Evolutionary conservation across 192 early-diverging fungal species (phyloP).

Genomic region (Coemansia sp.): DNA sequence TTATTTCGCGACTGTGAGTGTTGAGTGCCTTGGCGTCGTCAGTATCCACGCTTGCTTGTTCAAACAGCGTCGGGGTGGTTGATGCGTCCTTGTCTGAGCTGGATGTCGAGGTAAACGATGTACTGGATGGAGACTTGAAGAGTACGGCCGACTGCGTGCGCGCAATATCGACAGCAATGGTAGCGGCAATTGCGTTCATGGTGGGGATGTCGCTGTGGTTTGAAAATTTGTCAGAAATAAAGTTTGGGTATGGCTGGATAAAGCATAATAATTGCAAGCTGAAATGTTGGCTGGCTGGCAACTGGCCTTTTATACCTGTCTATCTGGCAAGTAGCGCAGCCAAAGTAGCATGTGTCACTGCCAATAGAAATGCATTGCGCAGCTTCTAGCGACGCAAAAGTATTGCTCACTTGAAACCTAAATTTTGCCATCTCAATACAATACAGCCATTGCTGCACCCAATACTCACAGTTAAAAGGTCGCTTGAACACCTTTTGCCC

Average conservation of each 20-base stretch:
- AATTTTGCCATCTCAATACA: too few relatives aligned
- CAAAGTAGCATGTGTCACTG: too few relatives aligned
- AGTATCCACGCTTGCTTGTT: constrained; percentile 1
- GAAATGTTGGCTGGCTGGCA: background rate
- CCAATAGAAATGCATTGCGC: too few relatives aligned
- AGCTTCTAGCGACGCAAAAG: too few relatives aligned
- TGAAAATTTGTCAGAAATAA: background rate
- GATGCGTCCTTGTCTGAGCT: constrained; percentile 17
- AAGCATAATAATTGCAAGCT: background rate
- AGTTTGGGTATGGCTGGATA: background rate
- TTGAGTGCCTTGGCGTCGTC: constrained; percentile 4
- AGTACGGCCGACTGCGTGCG: constrained; percentile 6
- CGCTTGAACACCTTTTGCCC: background rate
- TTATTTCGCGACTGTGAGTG: constrained; percentile 43
- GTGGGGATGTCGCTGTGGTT: background rate
- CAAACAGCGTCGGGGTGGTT: constrained; percentile 36
- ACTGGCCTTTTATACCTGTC: background rate
- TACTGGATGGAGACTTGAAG: constrained; percentile 21
- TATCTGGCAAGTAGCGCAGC: too few relatives aligned
- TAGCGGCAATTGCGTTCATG: constrained; percentile 12
- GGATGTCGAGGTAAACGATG: constrained; percentile 20
- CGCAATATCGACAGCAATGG: background rate
- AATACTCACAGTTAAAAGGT: background rate
- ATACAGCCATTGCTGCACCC: too few relatives aligned
- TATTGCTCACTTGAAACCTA: too few relatives aligned